Evolutionary conservation across 306 rosid genomes (phyloP), one percentile per base, ranked within the genome.

Genomic region (Fragaria ananassa): DNA sequence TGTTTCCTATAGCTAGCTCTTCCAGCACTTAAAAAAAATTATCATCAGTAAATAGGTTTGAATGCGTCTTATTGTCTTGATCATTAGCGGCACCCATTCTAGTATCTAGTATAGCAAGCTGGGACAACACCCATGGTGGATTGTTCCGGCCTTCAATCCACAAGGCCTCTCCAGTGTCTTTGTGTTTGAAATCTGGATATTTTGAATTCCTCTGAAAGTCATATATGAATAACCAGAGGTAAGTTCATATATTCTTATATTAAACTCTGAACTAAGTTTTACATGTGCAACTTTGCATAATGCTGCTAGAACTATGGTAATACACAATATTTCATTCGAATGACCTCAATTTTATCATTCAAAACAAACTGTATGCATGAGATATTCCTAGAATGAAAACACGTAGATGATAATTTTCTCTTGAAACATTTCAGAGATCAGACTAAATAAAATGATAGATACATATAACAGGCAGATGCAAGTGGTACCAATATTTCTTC

Each of bases 111-210:
- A 95, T 86, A 35, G 89, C 93, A 35, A 95, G 89, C 67, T 95
- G 97, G 74, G 97, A 86, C 83, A 87, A 89, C 78, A 92, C 92
- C 97, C 99, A 95, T 46, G 86, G 88, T 25, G 97, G 99, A 82
- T 79, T 95, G 71, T 82, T 68, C 81, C 90, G 88, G 76, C 96
- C 90, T 58, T 92, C 97, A 0, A 95, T 80, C 99, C 97, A 95
- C 74, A 92, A 82, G 70, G 97, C 97, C 78, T 90, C 97, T 76
- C 97, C 97, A 9, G 97, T 88, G 74, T 95, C 97, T 84, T 92
- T 95, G 87, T 91, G 97, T 79, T 95, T 95, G 80, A 95, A 95
- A 81, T 92, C 97, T 10, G 97, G 96, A 81, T 81, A 89, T 76
- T 84, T 95, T 11, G 99, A 95, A 84, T 88, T 95, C 90, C 88